Evolutionary conservation across 1,284 basidiomycete species (phyloP), one percentile per base, ranked within the genome.

Genomic region (Vanrija sp.): DNA sequence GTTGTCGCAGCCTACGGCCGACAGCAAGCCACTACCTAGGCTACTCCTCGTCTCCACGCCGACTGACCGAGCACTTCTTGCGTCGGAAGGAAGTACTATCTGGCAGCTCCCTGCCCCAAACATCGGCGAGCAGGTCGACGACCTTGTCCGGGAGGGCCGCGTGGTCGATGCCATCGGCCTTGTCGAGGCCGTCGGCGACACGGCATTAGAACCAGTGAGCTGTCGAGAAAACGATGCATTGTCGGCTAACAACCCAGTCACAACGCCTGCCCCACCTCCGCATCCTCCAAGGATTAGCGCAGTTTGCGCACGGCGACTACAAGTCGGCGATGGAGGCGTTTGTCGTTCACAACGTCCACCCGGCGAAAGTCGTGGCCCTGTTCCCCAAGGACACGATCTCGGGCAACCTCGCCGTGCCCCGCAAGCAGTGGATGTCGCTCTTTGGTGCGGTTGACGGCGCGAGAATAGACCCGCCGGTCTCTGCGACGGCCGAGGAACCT

Each of bases 301-400:
- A 88, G 52, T 93, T 95, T 73, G 82, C 83, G 4, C 58, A 63
- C 9, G 71, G 70, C 5, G 57, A 69, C 25, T 76, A 71, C 59
- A 69, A 75, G 52, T 21, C 64, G 0, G 94, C 95, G 0, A 86
- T 98, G 54, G 87, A 95, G 67, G 83, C 85, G 0, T 95, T 98
- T 72, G 83, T 94, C 49, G 84, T 87, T 43, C 84, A 95, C 44
- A 88, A 98, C 63, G 81, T 91, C 60, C 95, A 96, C 67, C 95
- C 95, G 0, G 91, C 92, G 2, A 91, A 94, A 68, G 90, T 98
- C 1, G 83, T 98, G 14, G 88, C 93, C 1, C 79, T 98, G 5
- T 98, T 90, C 72, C 90, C 92, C 0, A 57, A 62, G 8, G 82
- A 87, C 46, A 80, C 80, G 16, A 84, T 98, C 2, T 83, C 92